Conservation (phyloP, 2,329 filamentous ascomycete genomes). For the Cytospora chrysosperma region DNA sequence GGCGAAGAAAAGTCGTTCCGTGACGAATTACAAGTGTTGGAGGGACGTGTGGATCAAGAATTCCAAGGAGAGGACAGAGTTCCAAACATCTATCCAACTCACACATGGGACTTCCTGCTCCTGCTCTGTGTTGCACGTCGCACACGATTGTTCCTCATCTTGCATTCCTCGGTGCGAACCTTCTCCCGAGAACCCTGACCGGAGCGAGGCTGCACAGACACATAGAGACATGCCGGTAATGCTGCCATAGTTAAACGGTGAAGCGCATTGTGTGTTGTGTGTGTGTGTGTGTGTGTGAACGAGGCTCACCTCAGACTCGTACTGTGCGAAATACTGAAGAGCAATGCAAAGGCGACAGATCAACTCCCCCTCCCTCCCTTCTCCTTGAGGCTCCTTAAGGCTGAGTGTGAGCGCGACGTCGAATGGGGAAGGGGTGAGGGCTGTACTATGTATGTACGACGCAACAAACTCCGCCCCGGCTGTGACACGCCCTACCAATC, state of each 20-base stretch:
- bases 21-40: background rate
- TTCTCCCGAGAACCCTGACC: conserved; percentile 9
- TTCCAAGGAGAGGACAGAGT: background rate
- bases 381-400: background rate
- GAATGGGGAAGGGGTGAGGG: background rate
- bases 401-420: background rate
- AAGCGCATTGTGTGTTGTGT: background rate
- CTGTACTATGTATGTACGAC: conserved; percentile 5
- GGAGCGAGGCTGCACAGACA: background rate
- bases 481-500: conserved; percentile 5
- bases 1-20: background rate
- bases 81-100: background rate
- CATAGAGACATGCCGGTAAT: background rate
- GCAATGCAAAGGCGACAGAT: background rate
- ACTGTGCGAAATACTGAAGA: background rate
- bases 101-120: background rate
- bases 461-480: background rate
- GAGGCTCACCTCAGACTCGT: background rate
- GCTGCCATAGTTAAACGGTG: background rate
- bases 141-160: conserved; percentile 21
- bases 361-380: background rate
- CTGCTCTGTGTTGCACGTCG: conserved; percentile 7
- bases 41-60: background rate
- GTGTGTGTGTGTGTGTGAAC: background rate
- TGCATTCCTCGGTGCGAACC: conserved; percentile 16